These are phyloP conservation scores for Coemansia sp. DNA, from an alignment of 192 early-diverging fungal genomes.

Conservation along the genomic window DNA sequence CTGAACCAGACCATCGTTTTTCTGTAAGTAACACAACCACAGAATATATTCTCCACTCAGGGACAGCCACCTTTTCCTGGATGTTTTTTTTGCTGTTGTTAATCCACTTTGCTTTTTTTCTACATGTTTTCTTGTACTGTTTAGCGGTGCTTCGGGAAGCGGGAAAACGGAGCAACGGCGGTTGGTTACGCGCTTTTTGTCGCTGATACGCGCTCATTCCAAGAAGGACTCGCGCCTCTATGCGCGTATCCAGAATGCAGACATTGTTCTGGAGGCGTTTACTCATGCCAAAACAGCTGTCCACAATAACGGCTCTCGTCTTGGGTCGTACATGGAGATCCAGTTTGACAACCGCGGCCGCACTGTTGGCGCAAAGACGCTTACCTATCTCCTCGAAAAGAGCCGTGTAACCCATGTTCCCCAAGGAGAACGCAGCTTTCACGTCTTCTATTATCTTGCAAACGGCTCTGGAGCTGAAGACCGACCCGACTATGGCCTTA, in stretches of 20 bases:
- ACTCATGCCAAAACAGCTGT: conserved; percentile 75
- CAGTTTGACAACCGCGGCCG: conserved; percentile 89
- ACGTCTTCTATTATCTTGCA: conserved; percentile 93
- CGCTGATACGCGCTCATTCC: conserved; percentile 66
- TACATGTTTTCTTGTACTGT: conserved; percentile 2
- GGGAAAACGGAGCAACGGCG: conserved; percentile 83
- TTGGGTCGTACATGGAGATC: conserved; percentile 81
- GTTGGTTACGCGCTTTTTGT: conserved; percentile 63
- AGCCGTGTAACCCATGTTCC: conserved; percentile 69
- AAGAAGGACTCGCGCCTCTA: conserved; percentile 74
- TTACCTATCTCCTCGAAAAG: conserved; percentile 91
- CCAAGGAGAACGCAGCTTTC: conserved; percentile 80
- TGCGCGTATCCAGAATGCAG: conserved; percentile 64
- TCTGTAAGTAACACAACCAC: conserved; percentile 59
- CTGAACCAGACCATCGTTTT: conserved; percentile 89
- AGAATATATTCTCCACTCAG: not conserved
- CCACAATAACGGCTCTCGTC: conserved; percentile 82
- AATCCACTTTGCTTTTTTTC: not conserved
- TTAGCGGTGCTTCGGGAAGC: conserved; percentile 82
- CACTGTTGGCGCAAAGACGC: conserved; percentile 79
- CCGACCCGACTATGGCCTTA: conserved; percentile 60
- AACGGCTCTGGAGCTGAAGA: conserved; percentile 78
- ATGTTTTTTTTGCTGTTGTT: not conserved
- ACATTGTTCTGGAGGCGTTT: conserved; percentile 83
- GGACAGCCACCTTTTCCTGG: not conserved